phyloP scores from a whole-genome alignment of 2,329 filamentous ascomycete species.

The Aspergillus fumigatiaffinis region DNA sequence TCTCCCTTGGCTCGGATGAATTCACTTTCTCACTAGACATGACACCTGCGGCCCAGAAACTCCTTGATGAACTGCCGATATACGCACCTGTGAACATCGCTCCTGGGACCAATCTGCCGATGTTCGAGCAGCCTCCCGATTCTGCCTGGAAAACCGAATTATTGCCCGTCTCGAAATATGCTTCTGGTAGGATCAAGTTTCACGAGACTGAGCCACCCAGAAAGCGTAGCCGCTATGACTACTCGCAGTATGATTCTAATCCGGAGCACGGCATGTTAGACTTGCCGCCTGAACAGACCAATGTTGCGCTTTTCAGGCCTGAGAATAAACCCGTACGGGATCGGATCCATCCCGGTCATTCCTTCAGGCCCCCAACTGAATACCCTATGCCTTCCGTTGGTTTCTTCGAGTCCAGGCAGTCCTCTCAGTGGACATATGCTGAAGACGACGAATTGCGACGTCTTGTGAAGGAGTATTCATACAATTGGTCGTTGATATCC shows the following conservation, averaged over 20 bases:
- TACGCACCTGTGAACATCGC: slow-evolving; percentile 61
- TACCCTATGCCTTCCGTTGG: slow-evolving; percentile 82
- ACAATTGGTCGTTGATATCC: slow-evolving; percentile 96
- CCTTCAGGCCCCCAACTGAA: slow-evolving; percentile 89
- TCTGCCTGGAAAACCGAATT: slow-evolving; percentile 71
- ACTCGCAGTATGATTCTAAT: slow-evolving; percentile 68
- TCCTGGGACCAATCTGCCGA: slow-evolving; percentile 55
- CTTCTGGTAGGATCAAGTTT: slow-evolving; percentile 74
- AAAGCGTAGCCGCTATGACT: slow-evolving; percentile 80
- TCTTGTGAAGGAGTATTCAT: slow-evolving; percentile 86
- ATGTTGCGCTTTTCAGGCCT: slow-evolving; percentile 83
- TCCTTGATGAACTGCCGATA: slow-evolving; percentile 76
- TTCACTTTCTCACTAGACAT: slow-evolving; percentile 73
- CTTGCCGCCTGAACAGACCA: slow-evolving; percentile 64
- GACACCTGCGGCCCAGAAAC: slow-evolving; percentile 69
- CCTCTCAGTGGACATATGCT: slow-evolving; percentile 85
- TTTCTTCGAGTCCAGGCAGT: slow-evolving; percentile 82
- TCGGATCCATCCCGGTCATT: slow-evolving; percentile 82
- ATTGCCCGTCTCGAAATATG: slow-evolving; percentile 80
- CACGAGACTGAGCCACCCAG: slow-evolving; percentile 60
- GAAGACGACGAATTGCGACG: slow-evolving; percentile 87
- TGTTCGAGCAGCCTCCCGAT: slow-evolving; percentile 62
- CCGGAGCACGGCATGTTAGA: slow-evolving; percentile 50
- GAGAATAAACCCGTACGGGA: slow-evolving; percentile 89
- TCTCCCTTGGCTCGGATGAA: slow-evolving; percentile 76